phyloP scores from a whole-genome alignment of 495 filamentous ascomycete genomes.

The Aspergillus campestris region DNA sequence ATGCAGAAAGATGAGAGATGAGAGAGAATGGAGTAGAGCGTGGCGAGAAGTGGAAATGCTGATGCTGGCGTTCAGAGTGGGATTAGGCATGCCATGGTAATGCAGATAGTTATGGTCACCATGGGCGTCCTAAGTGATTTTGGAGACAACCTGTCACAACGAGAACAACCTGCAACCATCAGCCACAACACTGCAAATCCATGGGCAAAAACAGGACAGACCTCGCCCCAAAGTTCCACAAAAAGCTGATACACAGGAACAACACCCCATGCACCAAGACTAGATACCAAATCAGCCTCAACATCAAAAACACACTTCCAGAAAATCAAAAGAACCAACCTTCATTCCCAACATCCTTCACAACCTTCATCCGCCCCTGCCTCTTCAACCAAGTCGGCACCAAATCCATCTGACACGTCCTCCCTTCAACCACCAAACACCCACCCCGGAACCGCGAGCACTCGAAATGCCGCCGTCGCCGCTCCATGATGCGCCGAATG shows the following conservation, averaged over 20 bases:
- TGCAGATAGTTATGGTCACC: too few relatives aligned
- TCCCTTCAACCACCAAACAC: conserved; percentile 28
- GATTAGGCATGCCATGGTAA: too few relatives aligned
- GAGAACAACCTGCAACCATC: too few relatives aligned
- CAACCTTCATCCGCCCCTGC: conserved; percentile 6
- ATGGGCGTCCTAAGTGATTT: too few relatives aligned
- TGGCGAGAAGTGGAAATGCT: too few relatives aligned
- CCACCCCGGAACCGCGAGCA: conserved; percentile 22
- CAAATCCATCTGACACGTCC: conserved; percentile 26
- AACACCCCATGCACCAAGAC: conserved; percentile 1
- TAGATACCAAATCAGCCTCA: background rate
- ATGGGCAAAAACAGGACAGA: too few relatives aligned
- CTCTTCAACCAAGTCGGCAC: conserved; percentile 28
- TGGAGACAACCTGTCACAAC: too few relatives aligned
- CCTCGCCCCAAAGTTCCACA: background rate
- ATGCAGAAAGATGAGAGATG: too few relatives aligned
- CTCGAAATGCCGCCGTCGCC: conserved; percentile 34
- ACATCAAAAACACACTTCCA: background rate
- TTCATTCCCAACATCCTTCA: conserved; percentile 18
- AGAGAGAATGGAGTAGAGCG: too few relatives aligned
- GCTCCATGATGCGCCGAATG: conserved; percentile 35
- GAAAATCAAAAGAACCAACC: conserved; percentile 14
- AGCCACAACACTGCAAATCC: too few relatives aligned
- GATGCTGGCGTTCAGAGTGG: too few relatives aligned
- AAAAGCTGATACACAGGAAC: background rate